Base-by-base conservation (phyloP, 805 yeast genomes). In the Ogataea methanolica region DNA sequence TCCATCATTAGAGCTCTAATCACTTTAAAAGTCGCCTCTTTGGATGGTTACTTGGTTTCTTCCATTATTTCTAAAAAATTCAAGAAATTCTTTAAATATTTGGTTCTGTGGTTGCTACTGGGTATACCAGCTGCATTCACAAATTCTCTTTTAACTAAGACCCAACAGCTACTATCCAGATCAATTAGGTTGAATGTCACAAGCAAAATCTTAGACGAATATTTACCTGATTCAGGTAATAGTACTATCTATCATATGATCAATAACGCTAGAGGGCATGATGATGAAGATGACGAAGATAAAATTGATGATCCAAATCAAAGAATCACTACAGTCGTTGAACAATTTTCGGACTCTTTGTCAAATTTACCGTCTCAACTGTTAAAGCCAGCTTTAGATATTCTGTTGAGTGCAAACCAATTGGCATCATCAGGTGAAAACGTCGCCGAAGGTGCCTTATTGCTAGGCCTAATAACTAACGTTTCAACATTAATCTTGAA, bases 121-220 rank as follows among this genome's bases (percentile, higher is more conserved):
- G 96, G 97, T 11, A 63, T 89, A 9, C 98, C 98, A 0, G 94
- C 96, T 1, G 78, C 96, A 2, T 60, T 87, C 31, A 83, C 87
- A 9, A 88, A 90, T 58, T 79, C 96, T 0, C 64, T 86, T 45
- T 74, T 90, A 45, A 71, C 74, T 15, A 84, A 79, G 69, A 74
- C 83, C 2, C 82, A 82, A 39, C 76, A 73, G 49, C 71, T 79
- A 44, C 70, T 85, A 48, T 71, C 88, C 1, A 74, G 78, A 48
- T 61, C 75, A 33, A 76, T 88, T 54, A 76, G 96, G 54, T 66
- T 73, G 36, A 79, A 82, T 58, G 70, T 91, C 43, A 87, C 94
- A 14, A 69, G 74, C 17, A 74, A 76, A 53, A 70, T 91, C 41
- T 72, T 88, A 58, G 78, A 81, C 37, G 78, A 81, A 51, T 91